Conservation (phyloP, 140 eudicot genomes). For the Flaveria floridana region DNA sequence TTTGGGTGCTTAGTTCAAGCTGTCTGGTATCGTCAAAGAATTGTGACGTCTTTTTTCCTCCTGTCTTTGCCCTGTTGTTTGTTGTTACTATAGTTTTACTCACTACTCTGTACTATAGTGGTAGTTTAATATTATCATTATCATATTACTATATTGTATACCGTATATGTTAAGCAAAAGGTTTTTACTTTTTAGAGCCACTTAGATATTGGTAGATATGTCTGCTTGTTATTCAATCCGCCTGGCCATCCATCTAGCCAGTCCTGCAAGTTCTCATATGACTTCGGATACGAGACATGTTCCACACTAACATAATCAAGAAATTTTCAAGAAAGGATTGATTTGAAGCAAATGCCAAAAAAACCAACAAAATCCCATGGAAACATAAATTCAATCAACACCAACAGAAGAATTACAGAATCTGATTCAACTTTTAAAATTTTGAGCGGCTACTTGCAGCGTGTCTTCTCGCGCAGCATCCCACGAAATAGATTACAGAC, state of each 20-base stretch:
- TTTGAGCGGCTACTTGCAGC: slow-evolving; percentile 61
- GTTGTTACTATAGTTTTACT: no score
- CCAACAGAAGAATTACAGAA: not conserved
- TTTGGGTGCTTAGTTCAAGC: no score
- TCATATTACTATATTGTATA: no score
- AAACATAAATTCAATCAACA: not conserved
- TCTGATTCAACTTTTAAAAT: slow-evolving; percentile 23
- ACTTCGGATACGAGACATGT: not conserved
- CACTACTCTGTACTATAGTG: no score
- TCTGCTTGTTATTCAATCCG: not conserved
- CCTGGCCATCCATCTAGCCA: not conserved
- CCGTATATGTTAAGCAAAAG: no score
- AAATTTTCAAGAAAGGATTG: not conserved
- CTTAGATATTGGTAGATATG: not conserved
- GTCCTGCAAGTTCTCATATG: not conserved
- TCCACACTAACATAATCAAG: slow-evolving; percentile 2
- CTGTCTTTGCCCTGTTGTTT: no score
- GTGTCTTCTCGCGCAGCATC: slow-evolving; percentile 92
- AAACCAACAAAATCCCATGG: not conserved
- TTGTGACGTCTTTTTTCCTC: no score
- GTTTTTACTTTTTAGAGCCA: not conserved
- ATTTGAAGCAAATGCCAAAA: not conserved
- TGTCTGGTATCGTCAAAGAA: no score
- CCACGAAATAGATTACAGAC: slow-evolving; percentile 79
- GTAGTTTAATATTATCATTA: no score